phyloP scores from a whole-genome alignment of 768 basidiomycete genomes.

The Pulveroboletus sp. region DNA sequence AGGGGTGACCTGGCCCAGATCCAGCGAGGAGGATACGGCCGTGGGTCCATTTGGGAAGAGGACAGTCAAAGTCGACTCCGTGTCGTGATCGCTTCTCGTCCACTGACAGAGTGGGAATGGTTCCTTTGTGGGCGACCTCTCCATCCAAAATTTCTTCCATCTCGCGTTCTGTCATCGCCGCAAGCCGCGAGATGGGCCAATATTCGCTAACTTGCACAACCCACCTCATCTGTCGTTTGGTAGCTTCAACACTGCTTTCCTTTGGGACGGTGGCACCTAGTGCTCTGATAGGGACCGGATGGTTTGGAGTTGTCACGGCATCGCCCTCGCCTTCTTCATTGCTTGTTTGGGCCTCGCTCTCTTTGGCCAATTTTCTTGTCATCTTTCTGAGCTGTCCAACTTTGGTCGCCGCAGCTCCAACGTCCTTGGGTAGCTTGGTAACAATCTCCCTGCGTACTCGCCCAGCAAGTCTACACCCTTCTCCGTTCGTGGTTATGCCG shows the following conservation, averaged over 20 bases:
- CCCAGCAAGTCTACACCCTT: conserved; percentile 80
- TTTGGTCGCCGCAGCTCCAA: conserved; percentile 70
- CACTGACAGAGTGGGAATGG: conserved; percentile 19
- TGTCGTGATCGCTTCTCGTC: conserved; percentile 34
- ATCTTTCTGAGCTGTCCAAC: conserved; percentile 64
- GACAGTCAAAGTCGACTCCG: conserved; percentile 16
- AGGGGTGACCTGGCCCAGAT: conserved; percentile 93
- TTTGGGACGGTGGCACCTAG: conserved; percentile 6
- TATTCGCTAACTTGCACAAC: conserved; percentile 96
- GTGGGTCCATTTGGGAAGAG: conserved; percentile 14
- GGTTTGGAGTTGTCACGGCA: conserved; percentile 55
- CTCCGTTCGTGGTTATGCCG: conserved; percentile 86
- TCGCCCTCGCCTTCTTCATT: conserved; percentile 53
- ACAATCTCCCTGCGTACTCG: conserved; percentile 83
- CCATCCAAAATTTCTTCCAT: conserved; percentile 62
- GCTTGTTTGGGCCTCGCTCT: conserved; percentile 14
- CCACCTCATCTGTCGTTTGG: conserved; percentile 79
- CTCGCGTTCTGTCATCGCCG: conserved; percentile 59
- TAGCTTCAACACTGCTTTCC: conserved; percentile 42
- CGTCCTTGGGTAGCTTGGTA: conserved; percentile 60
- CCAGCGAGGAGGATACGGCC: conserved; percentile 90
- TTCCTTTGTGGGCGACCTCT: conserved; percentile 11
- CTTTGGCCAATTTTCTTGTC: conserved; percentile 34
- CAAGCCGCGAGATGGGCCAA: conserved; percentile 79
- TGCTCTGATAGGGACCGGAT: conserved; percentile 51